These are phyloP conservation scores for Colletotrichum sp. DNA, from an alignment of 2,329 filamentous ascomycete species.

Conservation along the genomic window DNA sequence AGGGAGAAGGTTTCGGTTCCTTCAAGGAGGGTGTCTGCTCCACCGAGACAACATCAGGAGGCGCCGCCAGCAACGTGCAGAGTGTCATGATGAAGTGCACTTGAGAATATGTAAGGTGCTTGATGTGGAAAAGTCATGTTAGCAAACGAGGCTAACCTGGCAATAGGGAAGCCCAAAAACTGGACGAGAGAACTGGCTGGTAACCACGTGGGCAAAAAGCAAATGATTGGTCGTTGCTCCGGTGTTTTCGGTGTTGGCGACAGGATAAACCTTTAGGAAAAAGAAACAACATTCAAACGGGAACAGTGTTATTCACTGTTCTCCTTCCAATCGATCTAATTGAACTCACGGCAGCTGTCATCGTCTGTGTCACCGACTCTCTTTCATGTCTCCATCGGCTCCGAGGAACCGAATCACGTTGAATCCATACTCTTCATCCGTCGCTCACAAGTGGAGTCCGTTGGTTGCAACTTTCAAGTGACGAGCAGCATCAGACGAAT, in stretches of 20 bases:
- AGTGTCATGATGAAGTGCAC: background rate
- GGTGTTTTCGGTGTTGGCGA: background rate
- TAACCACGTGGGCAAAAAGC: background rate
- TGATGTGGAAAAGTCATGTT: background rate
- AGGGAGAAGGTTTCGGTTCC: background rate
- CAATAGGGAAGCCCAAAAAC: background rate
- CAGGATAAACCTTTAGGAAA: background rate
- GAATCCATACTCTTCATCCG: background rate
- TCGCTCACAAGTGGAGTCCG: background rate
- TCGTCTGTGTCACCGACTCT: background rate
- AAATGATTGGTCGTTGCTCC: accelerated
- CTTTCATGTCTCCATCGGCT: background rate
- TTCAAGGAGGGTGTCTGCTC: background rate
- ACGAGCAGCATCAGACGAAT: background rate
- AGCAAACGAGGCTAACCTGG: background rate
- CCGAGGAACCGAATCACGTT: background rate
- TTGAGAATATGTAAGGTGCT: background rate
- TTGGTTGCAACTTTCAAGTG: background rate
- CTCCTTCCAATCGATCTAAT: background rate
- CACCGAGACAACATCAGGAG: background rate
- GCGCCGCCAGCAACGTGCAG: background rate
- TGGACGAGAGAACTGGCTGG: background rate
- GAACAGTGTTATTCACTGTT: background rate
- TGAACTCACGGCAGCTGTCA: background rate
- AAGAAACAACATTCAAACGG: background rate